phyloP scores from a whole-genome alignment of 1,284 basidiomycete genomes.

The Leccinum variabile region DNA sequence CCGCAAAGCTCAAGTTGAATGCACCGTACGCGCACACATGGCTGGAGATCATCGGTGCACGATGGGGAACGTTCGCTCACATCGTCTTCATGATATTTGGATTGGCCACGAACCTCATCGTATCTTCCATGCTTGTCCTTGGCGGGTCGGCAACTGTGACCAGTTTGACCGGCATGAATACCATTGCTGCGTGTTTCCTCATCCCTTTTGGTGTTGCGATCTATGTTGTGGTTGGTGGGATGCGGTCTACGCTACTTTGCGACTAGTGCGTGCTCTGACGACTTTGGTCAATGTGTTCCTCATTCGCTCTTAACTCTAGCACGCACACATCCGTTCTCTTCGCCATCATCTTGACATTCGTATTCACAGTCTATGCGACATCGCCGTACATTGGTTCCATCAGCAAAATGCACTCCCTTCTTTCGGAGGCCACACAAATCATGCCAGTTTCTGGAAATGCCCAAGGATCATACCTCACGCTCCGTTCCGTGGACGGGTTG shows the following conservation, averaged over 20 bases:
- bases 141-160: constrained; percentile 81
- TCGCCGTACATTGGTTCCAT: constrained; percentile 62
- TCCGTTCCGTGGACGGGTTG: constrained; percentile 79
- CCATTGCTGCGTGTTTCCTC: constrained; percentile 80
- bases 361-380: constrained; percentile 78
- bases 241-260: constrained; percentile 59
- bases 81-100: constrained; percentile 79
- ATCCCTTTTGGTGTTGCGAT: constrained; percentile 63
- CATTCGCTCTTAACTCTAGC: constrained; percentile 37
- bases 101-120: constrained; percentile 76
- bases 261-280: constrained; percentile 48
- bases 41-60: constrained; percentile 56
- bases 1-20: constrained; percentile 72
- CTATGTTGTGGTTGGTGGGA: constrained; percentile 63
- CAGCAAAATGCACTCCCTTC: constrained; percentile 56
- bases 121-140: constrained; percentile 57
- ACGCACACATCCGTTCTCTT: constrained; percentile 83
- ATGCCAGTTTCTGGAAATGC: constrained; percentile 65
- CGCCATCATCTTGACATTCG: constrained; percentile 72
- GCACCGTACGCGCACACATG: constrained; percentile 62
- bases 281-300: constrained; percentile 14
- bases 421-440: constrained; percentile 47
- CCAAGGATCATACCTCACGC: constrained; percentile 72
- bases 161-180: constrained; percentile 79
- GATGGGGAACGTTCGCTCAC: constrained; percentile 79